A percentile compares a stretch with the other conserved stretches of the same genome.
Evolutionary conservation across 495 filamentous ascomycete genomes (phyloP).

Genomic region (Podospora appendiculata): DNA sequence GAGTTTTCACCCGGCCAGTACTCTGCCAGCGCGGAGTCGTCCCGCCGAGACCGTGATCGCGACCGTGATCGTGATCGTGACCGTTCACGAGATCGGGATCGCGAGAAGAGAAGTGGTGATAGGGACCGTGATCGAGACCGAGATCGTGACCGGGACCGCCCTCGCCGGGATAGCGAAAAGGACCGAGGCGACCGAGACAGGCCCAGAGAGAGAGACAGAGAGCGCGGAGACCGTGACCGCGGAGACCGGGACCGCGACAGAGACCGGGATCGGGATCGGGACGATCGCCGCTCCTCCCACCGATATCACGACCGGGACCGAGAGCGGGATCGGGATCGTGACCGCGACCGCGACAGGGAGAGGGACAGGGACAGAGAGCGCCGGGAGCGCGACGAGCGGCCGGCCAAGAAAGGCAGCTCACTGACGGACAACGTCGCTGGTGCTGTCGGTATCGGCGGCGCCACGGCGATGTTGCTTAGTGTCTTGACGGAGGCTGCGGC

Average conservation of each 20-base stretch:
- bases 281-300: conserved; percentile 14
- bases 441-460: conserved; percentile 43
- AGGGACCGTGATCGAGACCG: conserved; percentile 16
- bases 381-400: conserved; percentile 17
- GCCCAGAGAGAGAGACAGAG: conserved; percentile 17
- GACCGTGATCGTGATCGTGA: conserved; percentile 15
- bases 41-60: conserved; percentile 13
- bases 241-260: conserved; percentile 20
- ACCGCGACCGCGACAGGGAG: conserved; percentile 21
- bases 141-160: conserved; percentile 11
- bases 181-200: conserved; percentile 13
- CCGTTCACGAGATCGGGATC: conserved; percentile 11
- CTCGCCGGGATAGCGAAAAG: conserved; percentile 13
- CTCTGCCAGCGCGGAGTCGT: conserved; percentile 11
- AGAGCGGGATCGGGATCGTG: conserved; percentile 18
- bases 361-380: conserved; percentile 13
- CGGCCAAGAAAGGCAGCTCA: conserved; percentile 26
- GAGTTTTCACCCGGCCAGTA: conserved; percentile 22
- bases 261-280: conserved; percentile 21
- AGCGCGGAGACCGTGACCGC: conserved; percentile 6
- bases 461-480: conserved; percentile 42
- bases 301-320: conserved; percentile 7
- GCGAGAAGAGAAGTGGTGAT: not conserved
- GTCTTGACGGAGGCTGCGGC: conserved; percentile 42
- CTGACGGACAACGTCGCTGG: conserved; percentile 11